Base-by-base conservation (phyloP, 768 basidiomycete species). In the Tephrocybe sp. region DNA sequence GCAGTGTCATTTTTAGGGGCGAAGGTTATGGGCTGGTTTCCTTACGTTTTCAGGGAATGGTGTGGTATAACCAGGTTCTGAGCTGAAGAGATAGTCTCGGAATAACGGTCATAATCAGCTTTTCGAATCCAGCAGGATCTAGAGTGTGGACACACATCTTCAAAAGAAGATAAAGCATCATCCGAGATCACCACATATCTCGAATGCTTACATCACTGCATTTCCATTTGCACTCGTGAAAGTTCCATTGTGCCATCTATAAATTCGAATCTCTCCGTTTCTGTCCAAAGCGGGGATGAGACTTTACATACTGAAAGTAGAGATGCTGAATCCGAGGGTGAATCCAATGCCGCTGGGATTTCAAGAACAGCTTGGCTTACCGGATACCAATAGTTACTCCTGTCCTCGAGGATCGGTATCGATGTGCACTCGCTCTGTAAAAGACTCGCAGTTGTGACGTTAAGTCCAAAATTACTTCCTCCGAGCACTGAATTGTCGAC, bases 31-130 rank as follows among this genome's bases (percentile, higher is more conserved):
- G 11, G 26, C 15, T 39, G 28, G 12, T 5, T 13, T 35, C 53
- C 66, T 51, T 40, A 69, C 71, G 53, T 74, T 60, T 47, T 71
- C 69, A n/a, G 71, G 70, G 57, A 74, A 74, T 12, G 70, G 64
- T 8, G 67, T 65, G 9, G 70, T 69, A 12, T 49, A 60, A 34
- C 68, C 68, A n/a, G 68, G 57, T 24, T 56, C 55, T 53, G 67
- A 61, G 26, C 61, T 62, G 49, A 64, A 71, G 15, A 71, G 63
- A 46, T 71, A 71, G 54, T 73, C 71, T 73, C 32, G 18, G 9
- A 9, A 8, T 22, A 9, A 16, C 9, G 6, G 5, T 27, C 26
- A 40, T 19, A 19, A 37, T 8, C 18, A 13, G n/a, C 28, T 30
- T 16, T 11, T 31, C 18, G 39, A 18, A 9, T 7, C 8, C 8